phyloP scores from a whole-genome alignment of 2,329 filamentous ascomycete species.

The Sphaceloma murrayae region DNA sequence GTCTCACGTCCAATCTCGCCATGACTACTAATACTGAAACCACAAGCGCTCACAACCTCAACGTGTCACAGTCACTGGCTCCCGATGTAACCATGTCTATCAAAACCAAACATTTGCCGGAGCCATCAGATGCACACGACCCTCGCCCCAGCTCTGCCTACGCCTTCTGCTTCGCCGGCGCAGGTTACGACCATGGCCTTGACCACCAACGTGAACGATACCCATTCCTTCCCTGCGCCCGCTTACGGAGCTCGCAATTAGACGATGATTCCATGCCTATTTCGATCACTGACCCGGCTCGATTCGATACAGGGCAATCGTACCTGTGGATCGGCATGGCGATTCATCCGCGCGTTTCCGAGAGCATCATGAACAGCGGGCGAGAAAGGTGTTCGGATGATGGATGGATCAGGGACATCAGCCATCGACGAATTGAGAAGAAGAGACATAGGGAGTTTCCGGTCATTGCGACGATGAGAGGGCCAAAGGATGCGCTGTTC shows the following conservation, averaged over 20 bases:
- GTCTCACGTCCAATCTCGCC: too few species aligned
- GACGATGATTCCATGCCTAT: not conserved
- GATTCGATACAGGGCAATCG: not conserved
- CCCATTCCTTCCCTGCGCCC: not conserved
- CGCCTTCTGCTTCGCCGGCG: conserved; percentile 2
- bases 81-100: too few species aligned
- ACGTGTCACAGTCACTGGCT: too few species aligned
- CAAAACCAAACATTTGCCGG: too few species aligned
- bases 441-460: not conserved
- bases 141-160: not conserved
- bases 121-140: too few species aligned
- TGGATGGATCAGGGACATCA: not conserved
- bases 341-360: not conserved
- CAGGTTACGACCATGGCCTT: not conserved
- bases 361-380: not conserved
- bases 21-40: too few species aligned
- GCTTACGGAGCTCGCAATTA: not conserved
- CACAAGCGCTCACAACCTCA: too few species aligned
- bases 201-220: not conserved
- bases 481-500: not conserved
- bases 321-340: conserved; percentile 4
- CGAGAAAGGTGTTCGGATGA: not conserved
- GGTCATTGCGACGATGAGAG: not conserved
- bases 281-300: not conserved
- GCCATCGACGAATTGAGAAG: not conserved